Conservation (phyloP, 2,329 filamentous ascomycete species). For the Geoglossum cookeanum region DNA sequence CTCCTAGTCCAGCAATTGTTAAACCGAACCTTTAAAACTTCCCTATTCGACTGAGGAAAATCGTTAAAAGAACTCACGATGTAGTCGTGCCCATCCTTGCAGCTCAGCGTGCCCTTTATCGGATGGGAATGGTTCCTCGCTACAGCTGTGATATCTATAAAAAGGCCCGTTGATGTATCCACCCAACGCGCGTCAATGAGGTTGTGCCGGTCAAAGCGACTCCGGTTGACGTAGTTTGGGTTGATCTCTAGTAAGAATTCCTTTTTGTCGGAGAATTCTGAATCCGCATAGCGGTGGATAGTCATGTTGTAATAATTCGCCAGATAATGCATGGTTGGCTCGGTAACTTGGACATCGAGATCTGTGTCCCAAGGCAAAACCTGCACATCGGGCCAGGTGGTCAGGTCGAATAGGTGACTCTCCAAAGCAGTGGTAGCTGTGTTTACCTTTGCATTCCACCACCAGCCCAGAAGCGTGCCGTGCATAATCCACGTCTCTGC, state of each 20-base stretch:
- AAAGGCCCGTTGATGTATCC: slow-evolving; percentile 37
- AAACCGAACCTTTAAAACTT: not conserved
- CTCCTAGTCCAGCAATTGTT: slow-evolving; percentile 13
- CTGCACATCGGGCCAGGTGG: slow-evolving; percentile 8
- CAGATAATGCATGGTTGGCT: slow-evolving; percentile 34
- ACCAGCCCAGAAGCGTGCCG: slow-evolving; percentile 40
- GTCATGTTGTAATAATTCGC: slow-evolving; percentile 44
- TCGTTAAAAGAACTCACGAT: slow-evolving; percentile 14
- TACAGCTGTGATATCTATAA: slow-evolving; percentile 42
- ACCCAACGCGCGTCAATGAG: slow-evolving; percentile 43
- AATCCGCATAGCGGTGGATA: slow-evolving; percentile 29
- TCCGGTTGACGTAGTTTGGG: slow-evolving; percentile 30
- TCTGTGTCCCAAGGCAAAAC: slow-evolving; percentile 44
- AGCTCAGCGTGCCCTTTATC: slow-evolving; percentile 27
- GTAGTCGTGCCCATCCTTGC: slow-evolving; percentile 38
- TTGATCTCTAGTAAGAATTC: slow-evolving; percentile 41
- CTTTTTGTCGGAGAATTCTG: slow-evolving; percentile 17
- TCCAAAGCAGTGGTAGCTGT: not conserved
- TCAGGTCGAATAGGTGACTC: not conserved
- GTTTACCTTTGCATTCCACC: slow-evolving; percentile 36
- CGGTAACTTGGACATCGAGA: slow-evolving; percentile 38
- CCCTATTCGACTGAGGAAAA: not conserved
- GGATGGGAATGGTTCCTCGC: slow-evolving; percentile 25
- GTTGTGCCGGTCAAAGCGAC: slow-evolving; percentile 29
- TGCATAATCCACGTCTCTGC: slow-evolving; percentile 46